Base-by-base conservation (phyloP, 305 asterid genomes). In the Fraxinus sp. region DNA sequence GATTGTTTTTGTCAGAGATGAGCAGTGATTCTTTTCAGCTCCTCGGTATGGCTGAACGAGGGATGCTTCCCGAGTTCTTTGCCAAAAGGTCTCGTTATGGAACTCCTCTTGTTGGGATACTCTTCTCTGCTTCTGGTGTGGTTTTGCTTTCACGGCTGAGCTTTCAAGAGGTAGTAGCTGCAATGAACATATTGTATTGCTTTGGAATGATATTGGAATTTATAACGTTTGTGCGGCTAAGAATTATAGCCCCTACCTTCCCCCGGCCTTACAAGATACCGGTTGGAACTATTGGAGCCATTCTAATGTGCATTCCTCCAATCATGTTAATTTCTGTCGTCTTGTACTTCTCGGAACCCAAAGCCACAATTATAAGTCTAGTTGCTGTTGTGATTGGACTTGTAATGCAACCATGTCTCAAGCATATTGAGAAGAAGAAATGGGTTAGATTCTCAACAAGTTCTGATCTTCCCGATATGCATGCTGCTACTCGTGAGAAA, bases 21-120 rank as follows among this genome's bases (percentile, higher is more conserved):
- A 95, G 97, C 77, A 87, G 95, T 0, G 97, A 95, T 80, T 93
- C 98, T 1, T 95, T 93, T 83, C 98, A 92, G 91, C 93, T 94
- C 43, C 97, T 94, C 2, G 98, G 98, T 7, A 94, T 94, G 98
- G 98, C 97, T 0, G 98, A 94, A 85, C 55, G 98, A 74, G 98
- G 98, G 80, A 91, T 95, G 95, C 87, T 95, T n/a, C 98, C 98
- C 0, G 92, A 89, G 84, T 83, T 93, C 41, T 95, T 95, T 22
- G 97, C 96, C 13, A 89, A 82, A 88, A 86, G 97, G 77, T 95
- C 98, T 4, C 90, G 88, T 0, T 72, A 95, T 16, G 98, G 97
- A 5, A 95, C 98, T 49, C 98, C 98, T 1, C 20, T 90, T 0
- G 37, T 90, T 10, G 98, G 97, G 71, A 92, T 95, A 46, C 84